Conservation (phyloP, 257 asterid species). For the Primulina eburnea region DNA sequence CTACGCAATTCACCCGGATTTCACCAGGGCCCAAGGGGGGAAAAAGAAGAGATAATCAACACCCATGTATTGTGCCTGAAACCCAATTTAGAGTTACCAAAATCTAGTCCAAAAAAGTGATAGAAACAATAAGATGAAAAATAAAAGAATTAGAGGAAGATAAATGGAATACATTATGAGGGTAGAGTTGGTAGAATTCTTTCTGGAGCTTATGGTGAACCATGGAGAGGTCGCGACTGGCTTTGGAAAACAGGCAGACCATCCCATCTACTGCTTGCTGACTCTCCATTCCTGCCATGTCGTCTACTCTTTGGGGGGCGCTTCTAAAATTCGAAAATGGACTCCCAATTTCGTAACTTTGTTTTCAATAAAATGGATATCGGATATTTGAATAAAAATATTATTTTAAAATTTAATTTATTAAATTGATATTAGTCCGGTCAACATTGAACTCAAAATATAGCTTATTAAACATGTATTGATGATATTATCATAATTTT, state of each 20-base stretch:
- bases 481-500: too few relatives aligned
- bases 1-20: too few relatives aligned
- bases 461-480: too few relatives aligned
- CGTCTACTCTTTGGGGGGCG: not conserved
- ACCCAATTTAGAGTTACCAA: not conserved
- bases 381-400: too few relatives aligned
- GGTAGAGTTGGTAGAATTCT: slow-evolving; percentile 73
- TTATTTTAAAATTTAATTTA: too few relatives aligned
- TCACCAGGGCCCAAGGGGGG: too few relatives aligned
- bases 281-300: slow-evolving; percentile 40
- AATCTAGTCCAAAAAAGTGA: not conserved
- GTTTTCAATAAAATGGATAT: too few relatives aligned
- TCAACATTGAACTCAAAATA: too few relatives aligned
- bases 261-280: slow-evolving; percentile 80
- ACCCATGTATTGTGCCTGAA: not conserved
- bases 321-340: not conserved
- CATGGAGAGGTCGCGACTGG: slow-evolving; percentile 60
- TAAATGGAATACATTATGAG: slow-evolving; percentile 50
- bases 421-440: too few relatives aligned
- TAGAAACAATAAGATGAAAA: too few relatives aligned
- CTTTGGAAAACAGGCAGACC: slow-evolving; percentile 59
- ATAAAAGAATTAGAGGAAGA: not conserved
- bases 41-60: slow-evolving; percentile 5
- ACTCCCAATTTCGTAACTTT: not conserved
- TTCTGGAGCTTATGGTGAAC: slow-evolving; percentile 65